Evolutionary conservation across 2,329 filamentous ascomycete species (phyloP), one percentile per base, ranked within the genome.

Genomic region (Scedosporium boydii): DNA sequence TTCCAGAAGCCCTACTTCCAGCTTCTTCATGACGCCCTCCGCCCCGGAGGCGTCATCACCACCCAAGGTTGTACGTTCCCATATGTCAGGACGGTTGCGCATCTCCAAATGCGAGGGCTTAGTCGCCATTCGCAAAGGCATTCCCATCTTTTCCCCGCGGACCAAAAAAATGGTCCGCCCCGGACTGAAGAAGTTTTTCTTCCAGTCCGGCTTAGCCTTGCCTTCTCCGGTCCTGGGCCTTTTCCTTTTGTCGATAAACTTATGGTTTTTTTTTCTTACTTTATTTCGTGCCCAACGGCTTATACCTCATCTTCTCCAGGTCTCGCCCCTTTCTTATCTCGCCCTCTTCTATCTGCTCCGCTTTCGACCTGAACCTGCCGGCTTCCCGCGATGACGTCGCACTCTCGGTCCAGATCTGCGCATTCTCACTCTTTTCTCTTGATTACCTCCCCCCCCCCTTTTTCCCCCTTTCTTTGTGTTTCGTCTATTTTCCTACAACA

Each of bases 1-100:
- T 99, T 99, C 89, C 86, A 98, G 85, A 97, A 97, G 84, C 89
- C 92, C 66, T 99, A 99, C 86, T 99, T 98, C 78, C 84, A 97
- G 84, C 87, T 99, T 69, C 85, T 99, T 66, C 83, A 89, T 76
- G 90, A 88, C 73, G 95, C 95, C 71, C 87, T 98, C 70, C 87
- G 90, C 69, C 91, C 96, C 72, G 93, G 93, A 79, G 95, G 95
- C 82, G 92, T 99, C 74, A 98, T 99, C 80, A 93, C 92, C 79
- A 99, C 95, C 75, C 95, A 99, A 97, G 95, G 95, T 99, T 96
- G 91, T 96, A 92, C 85, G 91, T 91, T 83, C 87, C 88, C 87
- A 84, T 86, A 82, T 77, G 70, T 74, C 60, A 58, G 44, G 53
- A 58, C 55, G 51, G 55, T 38, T 48, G 60, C 42, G 60, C 60